A percentile compares a stretch with the other conserved stretches of the same genome.
phyloP scores from a whole-genome alignment of 2,329 filamentous ascomycete genomes.

The Aureobasidium sp. region DNA sequence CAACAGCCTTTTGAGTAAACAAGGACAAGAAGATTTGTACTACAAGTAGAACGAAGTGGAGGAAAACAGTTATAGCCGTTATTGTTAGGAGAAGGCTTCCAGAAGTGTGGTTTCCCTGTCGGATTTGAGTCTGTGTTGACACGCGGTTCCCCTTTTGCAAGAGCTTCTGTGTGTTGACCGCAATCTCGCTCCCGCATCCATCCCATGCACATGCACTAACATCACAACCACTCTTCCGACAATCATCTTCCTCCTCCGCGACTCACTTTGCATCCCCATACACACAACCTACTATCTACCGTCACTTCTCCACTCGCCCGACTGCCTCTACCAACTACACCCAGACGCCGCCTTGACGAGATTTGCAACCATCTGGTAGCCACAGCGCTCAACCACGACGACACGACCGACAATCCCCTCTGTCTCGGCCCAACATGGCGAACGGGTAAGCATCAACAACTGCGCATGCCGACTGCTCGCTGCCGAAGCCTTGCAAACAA shows the following conservation, averaged over 20 bases:
- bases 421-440: background rate
- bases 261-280: too few species aligned
- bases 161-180: slow-evolving; percentile 7
- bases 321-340: background rate
- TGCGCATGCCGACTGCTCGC: background rate
- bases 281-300: background rate
- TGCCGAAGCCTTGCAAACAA: background rate
- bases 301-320: background rate
- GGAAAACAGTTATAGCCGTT: background rate
- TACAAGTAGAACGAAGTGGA: too few species aligned
- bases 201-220: background rate
- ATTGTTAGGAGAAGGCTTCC: background rate
- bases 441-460: background rate
- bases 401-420: background rate
- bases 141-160: slow-evolving; percentile 7
- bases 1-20: background rate
- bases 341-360: background rate
- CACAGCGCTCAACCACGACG: background rate
- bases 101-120: background rate
- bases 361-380: background rate
- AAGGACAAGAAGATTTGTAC: background rate
- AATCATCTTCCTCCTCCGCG: background rate
- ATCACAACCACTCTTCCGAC: background rate
- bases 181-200: background rate
- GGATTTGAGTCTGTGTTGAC: slow-evolving; percentile 1